Evolutionary conservation across 1,284 basidiomycete genomes (phyloP), one percentile per base, ranked within the genome.

Genomic region (Trametes pubescens): DNA sequence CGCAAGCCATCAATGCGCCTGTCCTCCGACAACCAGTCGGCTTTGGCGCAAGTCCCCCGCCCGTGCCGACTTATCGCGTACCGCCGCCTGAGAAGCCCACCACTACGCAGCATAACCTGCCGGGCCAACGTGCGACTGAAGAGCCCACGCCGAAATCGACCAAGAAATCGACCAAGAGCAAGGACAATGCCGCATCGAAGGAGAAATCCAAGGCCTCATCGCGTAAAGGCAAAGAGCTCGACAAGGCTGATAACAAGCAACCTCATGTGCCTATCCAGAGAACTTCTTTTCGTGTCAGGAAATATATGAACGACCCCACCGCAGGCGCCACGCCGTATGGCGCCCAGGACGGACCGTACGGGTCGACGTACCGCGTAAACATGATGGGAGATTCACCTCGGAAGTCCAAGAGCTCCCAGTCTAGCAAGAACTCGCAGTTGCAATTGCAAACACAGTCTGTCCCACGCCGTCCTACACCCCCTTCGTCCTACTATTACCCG

Each of bases 21-120:
- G 35, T 70, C 2, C 61, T 72, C 35, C 67, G 71, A 7, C 67
- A 69, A 32, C 71, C 71, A 11, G 65, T 72, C 6, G 71, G 65
- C 14, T 70, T 71, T 34, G 67, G 61, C 14, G 60, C 62, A 13
- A 46, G 53, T 38, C 49, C 64, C 2, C 38, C 53, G 40, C 55
- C 59, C 13, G 48, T 55, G 10, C 59, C 65, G 4, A 57, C 65
- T 2, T 67, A 69, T 32, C 56, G 62, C 8, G 57, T 63, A 22
- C 54, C 66, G 13, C 49, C 51, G 32, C 34, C 66, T 2, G 22
- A 59, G 14, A 2, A 59, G 0, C 18, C 66, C 1, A 21, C 59
- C 0, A 13, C 62, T 3, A 16, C 56, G 4, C 59, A 62, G 10
- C 59, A 54, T 11, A 57, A 51, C 26, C 61, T 56, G n/a, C 55